phyloP scores from a whole-genome alignment of 1,284 basidiomycete species.

The Boletus hoseneyae region DNA sequence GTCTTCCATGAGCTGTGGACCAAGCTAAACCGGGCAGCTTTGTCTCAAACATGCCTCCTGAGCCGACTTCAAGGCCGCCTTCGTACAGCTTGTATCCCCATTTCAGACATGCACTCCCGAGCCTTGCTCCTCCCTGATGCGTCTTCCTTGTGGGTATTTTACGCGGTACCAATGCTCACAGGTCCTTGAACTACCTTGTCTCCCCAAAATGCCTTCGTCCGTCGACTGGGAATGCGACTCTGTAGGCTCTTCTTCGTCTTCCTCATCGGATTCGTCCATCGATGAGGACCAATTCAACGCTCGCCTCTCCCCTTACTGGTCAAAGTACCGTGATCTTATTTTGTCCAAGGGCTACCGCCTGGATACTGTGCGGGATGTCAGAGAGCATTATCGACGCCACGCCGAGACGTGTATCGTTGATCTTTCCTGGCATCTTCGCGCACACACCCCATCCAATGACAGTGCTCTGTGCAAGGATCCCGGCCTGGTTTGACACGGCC shows the following conservation, averaged over 20 bases:
- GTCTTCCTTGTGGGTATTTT: constrained; percentile 12
- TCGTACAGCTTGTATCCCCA: neutral
- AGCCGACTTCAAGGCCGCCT: neutral
- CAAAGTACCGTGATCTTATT: constrained; percentile 48
- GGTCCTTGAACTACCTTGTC: neutral
- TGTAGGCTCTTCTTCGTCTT: constrained; percentile 28
- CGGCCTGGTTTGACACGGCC: constrained; percentile 50
- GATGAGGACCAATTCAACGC: constrained; percentile 63
- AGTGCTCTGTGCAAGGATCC: constrained; percentile 64
- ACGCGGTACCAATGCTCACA: constrained; percentile 4
- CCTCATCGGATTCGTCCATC: constrained; percentile 46
- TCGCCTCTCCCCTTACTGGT: constrained; percentile 61
- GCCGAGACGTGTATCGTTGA: constrained; percentile 17
- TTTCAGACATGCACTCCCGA: constrained; percentile 1
- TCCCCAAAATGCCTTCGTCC: constrained; percentile 21
- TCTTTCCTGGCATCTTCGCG: constrained; percentile 36
- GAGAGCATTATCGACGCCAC: constrained; percentile 26
- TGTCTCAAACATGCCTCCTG: constrained; percentile 11
- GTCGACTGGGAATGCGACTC: constrained; percentile 33
- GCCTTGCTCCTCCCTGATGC: neutral
- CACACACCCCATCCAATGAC: constrained; percentile 42
- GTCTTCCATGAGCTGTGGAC: constrained; percentile 56
- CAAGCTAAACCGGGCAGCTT: constrained; percentile 17
- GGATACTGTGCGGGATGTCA: constrained; percentile 65
- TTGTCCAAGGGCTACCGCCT: constrained; percentile 54